Evolutionary conservation across 2,329 filamentous ascomycete species (phyloP), one percentile per base, ranked within the genome.

Genomic region (Sporothrix mexicana): DNA sequence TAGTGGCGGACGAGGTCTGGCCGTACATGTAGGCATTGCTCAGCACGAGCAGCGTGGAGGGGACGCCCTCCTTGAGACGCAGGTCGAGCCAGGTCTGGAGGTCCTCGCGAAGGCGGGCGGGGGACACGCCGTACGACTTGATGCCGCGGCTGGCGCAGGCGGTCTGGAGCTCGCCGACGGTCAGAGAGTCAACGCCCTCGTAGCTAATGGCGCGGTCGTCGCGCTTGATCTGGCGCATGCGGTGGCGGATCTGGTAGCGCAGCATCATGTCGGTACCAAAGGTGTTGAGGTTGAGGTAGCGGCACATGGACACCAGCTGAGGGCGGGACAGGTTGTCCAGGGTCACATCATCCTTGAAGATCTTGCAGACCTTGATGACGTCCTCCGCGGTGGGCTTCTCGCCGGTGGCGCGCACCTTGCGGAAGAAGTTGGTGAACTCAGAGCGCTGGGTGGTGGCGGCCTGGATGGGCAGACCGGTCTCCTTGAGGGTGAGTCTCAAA

Each of bases 201-300:
- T 92, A 97, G 81, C 90, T 92, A 80, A 99, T 99, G 75, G 95
- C 94, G 77, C 91, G 91, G 84, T 99, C 96, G 79, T 99, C 96
- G 75, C 95, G 92, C 90, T 99, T 99, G 87, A 98, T 98, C 84
- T 99, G 96, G 78, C 95, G 91, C 96, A 99, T 99, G 75, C 95
- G 93, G 84, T 98, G 95, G 73, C 96, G 93, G 78, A 99, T 90
- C 81, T 97, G 94, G 84, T 99, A 99, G 72, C 96, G 93, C 69
- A 99, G 91, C 92, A 99, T 97, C 82, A 94, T 93, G 83, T 99
- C 96, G 25, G 96, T 98, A 76, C 96, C 96, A 78, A 98, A 98
- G 0, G 94, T 95, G 84, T 95, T 96, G 72, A 99, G 88, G 83
- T 97, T 98, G 91, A 99, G 95, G 85, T 99, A 99, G 74, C 93